Evolutionary conservation across 2,329 filamentous ascomycete species (phyloP).

Genomic region (Botrytis porri): DNA sequence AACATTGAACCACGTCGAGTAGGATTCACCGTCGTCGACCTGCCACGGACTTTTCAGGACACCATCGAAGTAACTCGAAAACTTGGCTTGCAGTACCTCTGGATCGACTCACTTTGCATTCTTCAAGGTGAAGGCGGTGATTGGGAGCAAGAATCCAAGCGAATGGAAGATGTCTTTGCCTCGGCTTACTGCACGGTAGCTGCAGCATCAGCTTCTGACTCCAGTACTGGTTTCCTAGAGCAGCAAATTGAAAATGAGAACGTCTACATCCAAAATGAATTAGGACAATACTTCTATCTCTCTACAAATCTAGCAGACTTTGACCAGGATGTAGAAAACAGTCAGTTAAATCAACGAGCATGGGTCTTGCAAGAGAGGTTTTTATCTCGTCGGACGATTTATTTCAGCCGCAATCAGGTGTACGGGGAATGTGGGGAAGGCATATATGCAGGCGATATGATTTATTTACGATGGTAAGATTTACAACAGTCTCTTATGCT

Average conservation of each 20-base stretch:
- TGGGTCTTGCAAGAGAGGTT: slow-evolving; percentile 44
- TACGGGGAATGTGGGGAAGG: slow-evolving; percentile 42
- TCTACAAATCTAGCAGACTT: slow-evolving; percentile 35
- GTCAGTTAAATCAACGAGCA: slow-evolving; percentile 39
- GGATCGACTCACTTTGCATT: slow-evolving; percentile 37
- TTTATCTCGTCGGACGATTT: slow-evolving; percentile 41
- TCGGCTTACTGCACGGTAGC: slow-evolving; percentile 18
- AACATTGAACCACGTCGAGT: not conserved
- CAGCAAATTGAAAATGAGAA: not conserved
- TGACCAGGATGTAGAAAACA: slow-evolving; percentile 35
- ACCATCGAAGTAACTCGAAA: slow-evolving; percentile 32
- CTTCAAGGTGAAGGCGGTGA: slow-evolving; percentile 35
- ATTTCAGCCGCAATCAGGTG: slow-evolving; percentile 39
- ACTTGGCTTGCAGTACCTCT: slow-evolving; percentile 35
- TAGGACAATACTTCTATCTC: no score
- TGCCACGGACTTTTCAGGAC: slow-evolving; percentile 28
- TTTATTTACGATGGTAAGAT: slow-evolving; percentile 34
- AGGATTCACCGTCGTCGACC: not conserved
- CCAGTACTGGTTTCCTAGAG: not conserved
- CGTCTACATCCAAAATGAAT: not conserved
- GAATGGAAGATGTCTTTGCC: slow-evolving; percentile 32
- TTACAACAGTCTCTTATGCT: not conserved
- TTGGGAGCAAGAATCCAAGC: slow-evolving; percentile 28
- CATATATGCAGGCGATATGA: slow-evolving; percentile 37
- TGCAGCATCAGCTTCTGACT: not conserved